A percentile compares a stretch with the other conserved stretches of the same genome.
These are phyloP conservation scores for Mycena vitilis DNA, from an alignment of 768 basidiomycete species.

Conservation along the genomic window DNA sequence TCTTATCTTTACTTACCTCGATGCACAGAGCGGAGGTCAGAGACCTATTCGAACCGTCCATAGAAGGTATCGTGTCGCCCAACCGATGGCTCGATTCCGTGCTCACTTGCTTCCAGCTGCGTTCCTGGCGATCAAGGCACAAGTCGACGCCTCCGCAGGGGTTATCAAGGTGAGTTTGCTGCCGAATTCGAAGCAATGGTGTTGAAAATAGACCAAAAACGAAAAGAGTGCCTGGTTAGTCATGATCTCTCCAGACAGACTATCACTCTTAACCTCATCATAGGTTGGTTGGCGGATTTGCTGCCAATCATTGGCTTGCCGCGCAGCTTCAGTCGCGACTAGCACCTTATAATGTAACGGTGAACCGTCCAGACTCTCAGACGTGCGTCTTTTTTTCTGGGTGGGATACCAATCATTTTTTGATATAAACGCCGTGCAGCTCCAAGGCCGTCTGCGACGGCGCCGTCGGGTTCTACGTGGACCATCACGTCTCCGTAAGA, in stretches of 20 bases:
- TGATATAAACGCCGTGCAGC: constrained; percentile 47
- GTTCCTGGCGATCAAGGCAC: constrained; percentile 72
- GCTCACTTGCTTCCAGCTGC: constrained; percentile 57
- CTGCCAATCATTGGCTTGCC: constrained; percentile 80
- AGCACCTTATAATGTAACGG: constrained; percentile 62
- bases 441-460: constrained; percentile 90
- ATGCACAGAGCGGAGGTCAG: constrained; percentile 62
- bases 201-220: too few relatives aligned
- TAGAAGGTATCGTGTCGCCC: constrained; percentile 58
- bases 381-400: constrained; percentile 58
- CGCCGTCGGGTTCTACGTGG: constrained; percentile 86
- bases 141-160: constrained; percentile 76
- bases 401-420: constrained; percentile 11
- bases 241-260: too few relatives aligned
- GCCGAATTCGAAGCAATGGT: background rate
- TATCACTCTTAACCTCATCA: too few relatives aligned
- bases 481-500: constrained; percentile 85
- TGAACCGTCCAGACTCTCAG: constrained; percentile 83
- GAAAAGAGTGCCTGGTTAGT: too few relatives aligned
- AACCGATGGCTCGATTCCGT: background rate
- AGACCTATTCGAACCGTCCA: constrained; percentile 82
- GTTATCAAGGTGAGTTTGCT: constrained; percentile 65
- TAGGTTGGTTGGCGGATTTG: constrained; percentile 89
- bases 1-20: constrained; percentile 1
- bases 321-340: constrained; percentile 77